Evolutionary conservation across 1,284 basidiomycete species (phyloP).

Genomic region (Fomitopsis pinicola): DNA sequence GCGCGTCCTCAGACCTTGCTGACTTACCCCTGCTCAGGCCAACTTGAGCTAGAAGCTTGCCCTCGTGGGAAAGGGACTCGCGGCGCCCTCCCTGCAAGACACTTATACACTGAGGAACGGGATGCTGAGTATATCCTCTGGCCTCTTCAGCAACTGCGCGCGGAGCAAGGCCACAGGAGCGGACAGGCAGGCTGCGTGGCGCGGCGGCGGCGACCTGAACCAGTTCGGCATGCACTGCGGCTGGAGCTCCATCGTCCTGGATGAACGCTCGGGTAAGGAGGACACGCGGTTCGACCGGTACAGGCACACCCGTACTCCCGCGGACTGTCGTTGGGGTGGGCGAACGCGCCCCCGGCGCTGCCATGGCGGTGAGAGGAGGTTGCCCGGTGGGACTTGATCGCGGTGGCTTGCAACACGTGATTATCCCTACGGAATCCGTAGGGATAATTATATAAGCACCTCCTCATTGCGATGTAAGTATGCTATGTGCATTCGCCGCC

Average conservation of each 20-base stretch:
- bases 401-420: too few species aligned
- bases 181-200: neutral
- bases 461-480: too few species aligned
- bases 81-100: constrained; percentile 13
- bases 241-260: neutral
- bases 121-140: constrained; percentile 20
- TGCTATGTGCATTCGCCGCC: too few species aligned
- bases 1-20: neutral
- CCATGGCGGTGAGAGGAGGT: too few species aligned
- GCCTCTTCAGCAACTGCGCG: neutral
- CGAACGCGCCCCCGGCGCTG: too few species aligned
- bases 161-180: neutral
- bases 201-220: neutral
- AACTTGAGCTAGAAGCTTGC: constrained; percentile 32
- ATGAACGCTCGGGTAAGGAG: neutral
- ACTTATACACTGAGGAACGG: constrained; percentile 19
- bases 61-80: constrained; percentile 22
- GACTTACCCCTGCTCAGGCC: constrained; percentile 11
- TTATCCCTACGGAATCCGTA: too few species aligned
- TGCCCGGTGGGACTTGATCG: too few species aligned
- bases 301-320: neutral
- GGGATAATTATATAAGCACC: too few species aligned
- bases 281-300: neutral
- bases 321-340: too few species aligned
- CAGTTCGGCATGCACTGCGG: neutral